A percentile compares a stretch with the other conserved stretches of the same genome.
Conservation (phyloP, 2,329 filamentous ascomycete species). For the Cladosporium oxysporum region DNA sequence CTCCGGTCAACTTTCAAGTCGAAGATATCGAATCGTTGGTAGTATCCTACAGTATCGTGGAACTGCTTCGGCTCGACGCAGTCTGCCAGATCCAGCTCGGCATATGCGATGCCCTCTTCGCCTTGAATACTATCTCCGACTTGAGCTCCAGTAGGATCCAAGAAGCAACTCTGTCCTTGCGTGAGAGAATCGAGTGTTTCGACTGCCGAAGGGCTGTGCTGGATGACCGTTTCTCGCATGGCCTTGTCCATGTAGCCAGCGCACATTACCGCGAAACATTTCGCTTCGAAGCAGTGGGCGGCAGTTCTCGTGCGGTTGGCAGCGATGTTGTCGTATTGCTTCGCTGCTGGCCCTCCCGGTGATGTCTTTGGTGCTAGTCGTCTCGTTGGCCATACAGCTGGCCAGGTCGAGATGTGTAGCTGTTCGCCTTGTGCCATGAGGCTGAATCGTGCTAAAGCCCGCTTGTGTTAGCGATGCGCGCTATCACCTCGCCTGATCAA, state of each 20-base stretch:
- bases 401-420: conserved; percentile 59
- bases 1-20: conserved; percentile 51
- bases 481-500: background rate
- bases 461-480: background rate
- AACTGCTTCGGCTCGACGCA: conserved; percentile 60
- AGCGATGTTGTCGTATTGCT: conserved; percentile 56
- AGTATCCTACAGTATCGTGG: conserved; percentile 58
- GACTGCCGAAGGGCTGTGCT: conserved; percentile 25
- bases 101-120: conserved; percentile 54
- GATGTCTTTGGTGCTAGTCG: conserved; percentile 1
- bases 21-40: conserved; percentile 58
- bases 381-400: conserved; percentile 55
- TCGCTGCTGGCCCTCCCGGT: conserved; percentile 18
- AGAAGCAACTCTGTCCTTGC: conserved; percentile 52
- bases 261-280: conserved; percentile 57
- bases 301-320: conserved; percentile 56
- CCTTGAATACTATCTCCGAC: conserved; percentile 44
- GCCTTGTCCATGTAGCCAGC: conserved; percentile 44
- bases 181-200: conserved; percentile 42
- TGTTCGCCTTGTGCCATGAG: conserved; percentile 59
- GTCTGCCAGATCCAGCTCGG: conserved; percentile 51
- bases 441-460: conserved; percentile 44
- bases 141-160: conserved; percentile 53
- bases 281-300: conserved; percentile 60
- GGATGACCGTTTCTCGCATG: conserved; percentile 40